Base-by-base conservation (phyloP, 164 flowering plant genomes). In the Chloranthus sessilifolius region DNA sequence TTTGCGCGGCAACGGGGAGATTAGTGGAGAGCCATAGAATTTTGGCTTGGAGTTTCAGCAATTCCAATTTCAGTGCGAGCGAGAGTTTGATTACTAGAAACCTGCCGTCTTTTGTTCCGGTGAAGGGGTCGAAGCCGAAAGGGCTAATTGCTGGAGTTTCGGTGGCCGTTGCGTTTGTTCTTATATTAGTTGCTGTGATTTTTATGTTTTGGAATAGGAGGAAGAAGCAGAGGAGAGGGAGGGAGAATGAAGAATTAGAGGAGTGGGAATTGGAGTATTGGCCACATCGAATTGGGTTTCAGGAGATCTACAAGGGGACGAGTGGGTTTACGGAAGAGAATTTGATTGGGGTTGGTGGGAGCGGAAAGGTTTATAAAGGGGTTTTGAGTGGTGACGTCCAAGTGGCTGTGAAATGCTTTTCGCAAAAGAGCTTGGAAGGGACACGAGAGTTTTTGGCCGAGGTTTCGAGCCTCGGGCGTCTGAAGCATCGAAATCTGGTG, bases 221-320 rank as follows among this genome's bases (percentile, higher is more conserved):
- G 39, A 61, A 11, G 30, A 7, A 15, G 16, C 30, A 47, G 22
- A 37, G 52, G 50, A 36, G 46, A 29, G 16, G 14, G 14, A 19
- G 36, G 29, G 41, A 38, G 23, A 37, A n/a, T 24, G 67, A 72
- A 11, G 65, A 17, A 5, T 44, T 52, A 35, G 78, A 75, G 53
- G 74, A 70, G 3, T 75, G 83, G 83, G 83, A 78, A 41, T 12
- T 54, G 52, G 74, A 78, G 44, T 78, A 70, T 36, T 73, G 83
- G 78, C 80, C 83, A 3, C 78, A 70, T 48, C 40, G 83, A 53
- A 56, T 78, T 19, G 31, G 14, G 14, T 73, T 63, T 37, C 39
- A 51, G n/a, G 74, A 75, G n/a, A 61, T 75, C 31, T 22, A 31
- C 5, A 17, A 31, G 0, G 78, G 74, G 5, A 78, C 83, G 2